These are phyloP conservation scores for Vitis hybrid DNA, from an alignment of 177 flowering plant species.

Conservation along the genomic window DNA sequence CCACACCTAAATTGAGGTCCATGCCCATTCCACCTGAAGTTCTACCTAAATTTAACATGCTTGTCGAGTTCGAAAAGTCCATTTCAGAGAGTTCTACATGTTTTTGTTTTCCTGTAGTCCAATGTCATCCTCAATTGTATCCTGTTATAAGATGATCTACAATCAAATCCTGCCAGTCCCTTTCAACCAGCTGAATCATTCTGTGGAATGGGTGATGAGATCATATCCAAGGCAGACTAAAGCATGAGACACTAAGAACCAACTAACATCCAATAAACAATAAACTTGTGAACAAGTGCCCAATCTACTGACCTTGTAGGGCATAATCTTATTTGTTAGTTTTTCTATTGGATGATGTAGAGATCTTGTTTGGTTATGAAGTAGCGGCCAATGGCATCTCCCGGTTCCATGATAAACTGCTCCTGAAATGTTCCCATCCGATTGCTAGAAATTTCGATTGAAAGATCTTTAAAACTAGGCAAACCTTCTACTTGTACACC, in stretches of 20 bases:
- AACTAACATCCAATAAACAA: too few species aligned
- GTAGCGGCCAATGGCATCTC: conserved; percentile 65
- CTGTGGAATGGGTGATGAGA: too few species aligned
- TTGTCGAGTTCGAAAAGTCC: too few species aligned
- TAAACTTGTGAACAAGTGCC: not conserved
- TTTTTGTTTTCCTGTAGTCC: too few species aligned
- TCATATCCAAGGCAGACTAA: too few species aligned
- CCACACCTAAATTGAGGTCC: too few species aligned
- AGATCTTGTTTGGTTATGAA: conserved; percentile 76
- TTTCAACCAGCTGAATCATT: too few species aligned
- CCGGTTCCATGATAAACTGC: conserved; percentile 83
- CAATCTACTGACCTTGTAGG: conserved; percentile 1
- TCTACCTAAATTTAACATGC: too few species aligned
- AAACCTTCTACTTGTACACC: conserved; percentile 90
- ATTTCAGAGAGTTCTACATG: too few species aligned
- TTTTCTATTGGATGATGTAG: conserved; percentile 50
- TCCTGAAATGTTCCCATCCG: conserved; percentile 87
- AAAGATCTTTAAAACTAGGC: conserved; percentile 78
- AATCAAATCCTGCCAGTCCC: not conserved
- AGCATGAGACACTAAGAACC: too few species aligned
- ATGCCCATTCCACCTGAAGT: too few species aligned
- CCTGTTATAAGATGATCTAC: not conserved
- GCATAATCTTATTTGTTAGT: not conserved
- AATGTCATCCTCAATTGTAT: too few species aligned
- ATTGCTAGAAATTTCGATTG: conserved; percentile 57